A percentile compares a stretch with the other conserved stretches of the same genome.
Conservation (phyloP, 2,329 filamentous ascomycete species). For the Claviceps cyperi region DNA sequence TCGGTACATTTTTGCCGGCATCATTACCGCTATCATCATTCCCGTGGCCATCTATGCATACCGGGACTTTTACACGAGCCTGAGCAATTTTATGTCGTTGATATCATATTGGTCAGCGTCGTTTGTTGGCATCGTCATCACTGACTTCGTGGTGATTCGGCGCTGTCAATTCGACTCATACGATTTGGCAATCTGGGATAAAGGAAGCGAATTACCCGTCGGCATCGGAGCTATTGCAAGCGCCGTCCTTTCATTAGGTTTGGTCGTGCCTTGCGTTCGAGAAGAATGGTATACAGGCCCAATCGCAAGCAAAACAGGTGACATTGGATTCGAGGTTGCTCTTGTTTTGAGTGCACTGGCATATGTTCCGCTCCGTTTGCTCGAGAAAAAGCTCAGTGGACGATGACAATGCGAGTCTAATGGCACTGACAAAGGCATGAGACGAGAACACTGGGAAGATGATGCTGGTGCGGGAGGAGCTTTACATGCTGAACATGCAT, state of each 20-base stretch:
- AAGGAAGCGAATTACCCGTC: slow-evolving; percentile 27
- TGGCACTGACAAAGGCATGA: not conserved
- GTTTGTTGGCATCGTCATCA: slow-evolving; percentile 34
- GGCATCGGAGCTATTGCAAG: slow-evolving; percentile 33
- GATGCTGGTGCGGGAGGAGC: not conserved
- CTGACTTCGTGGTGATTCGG: slow-evolving; percentile 35
- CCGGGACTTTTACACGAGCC: slow-evolving; percentile 39
- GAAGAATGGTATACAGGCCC: slow-evolving; percentile 48
- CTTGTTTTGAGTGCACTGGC: slow-evolving; percentile 34
- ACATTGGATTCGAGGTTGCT: slow-evolving; percentile 52
- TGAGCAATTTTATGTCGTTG: slow-evolving; percentile 41
- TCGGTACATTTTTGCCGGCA: slow-evolving; percentile 40
- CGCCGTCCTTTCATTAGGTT: slow-evolving; percentile 29
- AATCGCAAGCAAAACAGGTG: slow-evolving; percentile 43
- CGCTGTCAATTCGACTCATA: slow-evolving; percentile 28
- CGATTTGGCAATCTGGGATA: slow-evolving; percentile 33
- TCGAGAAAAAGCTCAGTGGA: slow-evolving; percentile 24
- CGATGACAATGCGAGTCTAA: not conserved
- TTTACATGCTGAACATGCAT: not conserved
- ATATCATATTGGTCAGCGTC: slow-evolving; percentile 46
- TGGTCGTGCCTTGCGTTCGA: slow-evolving; percentile 45
- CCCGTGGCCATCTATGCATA: slow-evolving; percentile 42
- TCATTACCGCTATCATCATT: slow-evolving; percentile 45
- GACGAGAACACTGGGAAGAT: not conserved
- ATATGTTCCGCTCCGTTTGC: slow-evolving; percentile 32